Base-by-base conservation (phyloP, 2,329 filamentous ascomycete species). In the Colletotrichum euphorbiae region DNA sequence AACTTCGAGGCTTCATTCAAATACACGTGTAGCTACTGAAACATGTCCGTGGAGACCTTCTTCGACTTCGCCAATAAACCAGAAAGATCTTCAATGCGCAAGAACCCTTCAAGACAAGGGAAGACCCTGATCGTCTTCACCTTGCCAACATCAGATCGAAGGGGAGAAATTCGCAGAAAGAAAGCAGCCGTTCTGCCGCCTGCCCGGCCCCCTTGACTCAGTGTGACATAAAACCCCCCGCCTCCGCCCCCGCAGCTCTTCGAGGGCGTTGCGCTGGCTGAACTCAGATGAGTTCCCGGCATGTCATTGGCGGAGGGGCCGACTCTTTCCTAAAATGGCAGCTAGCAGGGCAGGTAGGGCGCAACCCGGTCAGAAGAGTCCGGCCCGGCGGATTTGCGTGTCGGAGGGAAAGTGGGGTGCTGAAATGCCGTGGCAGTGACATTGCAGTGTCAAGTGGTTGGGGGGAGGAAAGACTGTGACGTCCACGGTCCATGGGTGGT, bases 321-420 rank as follows among this genome's bases (percentile, higher is more conserved):
- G 21, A 43, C 31, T 60, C 24, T 21, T 68, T 65, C 66, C 61
- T 17, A 43, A 55, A 65, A n/a, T 33, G 61, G 66, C 46, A 68
- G 54, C 66, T 13, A 50, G 61, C 42, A 59, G 21, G n/a, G 48
- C 24, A 21, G 21, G 21, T 21, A 21, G 21, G 48, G 31, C 36
- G 59, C 64, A 67, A 59, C 36, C 61, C 66, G 66, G 60, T 67
- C 52, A 58, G 45, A 67, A 7, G 15, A 17, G 52, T 24, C 59
- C 59, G 64, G 51, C 36, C 42, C 63, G 57, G 52, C 28, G 58
- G 36, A 52, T n/a, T 33, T 24, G 17, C 31, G 46, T 43, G 21
- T 33, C 55, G 61, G 61, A 55, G 50, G 54, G 66, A 60, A 69
- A 60, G 66, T 60, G 66, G 61, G 48, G 64, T 52, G 13, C 3